A percentile compares a stretch with the other conserved stretches of the same genome.
phyloP scores from a whole-genome alignment of 805 yeast genomes.

The Yueomyces sp. region DNA sequence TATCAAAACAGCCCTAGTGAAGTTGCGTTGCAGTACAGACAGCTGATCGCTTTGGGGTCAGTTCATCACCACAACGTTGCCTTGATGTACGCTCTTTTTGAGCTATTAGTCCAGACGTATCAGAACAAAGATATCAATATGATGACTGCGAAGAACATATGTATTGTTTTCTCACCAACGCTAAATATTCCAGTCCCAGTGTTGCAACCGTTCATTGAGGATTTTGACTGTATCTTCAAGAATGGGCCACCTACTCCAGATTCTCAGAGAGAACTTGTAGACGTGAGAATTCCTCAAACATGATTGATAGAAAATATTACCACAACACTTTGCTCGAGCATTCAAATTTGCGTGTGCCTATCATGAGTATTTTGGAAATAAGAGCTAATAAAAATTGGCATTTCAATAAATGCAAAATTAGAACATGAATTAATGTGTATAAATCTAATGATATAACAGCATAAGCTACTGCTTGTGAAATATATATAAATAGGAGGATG shows the following conservation, averaged over 20 bases:
- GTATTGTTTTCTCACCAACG: slow-evolving; percentile 77
- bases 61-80: slow-evolving; percentile 46
- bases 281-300: slow-evolving; percentile 37
- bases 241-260: slow-evolving; percentile 30
- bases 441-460: too few relatives aligned
- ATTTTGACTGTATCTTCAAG: slow-evolving; percentile 50
- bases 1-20: slow-evolving; percentile 19
- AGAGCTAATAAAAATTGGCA: too few relatives aligned
- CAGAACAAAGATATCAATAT: slow-evolving; percentile 51
- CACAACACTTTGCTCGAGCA: too few relatives aligned
- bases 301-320: slow-evolving; percentile 1
- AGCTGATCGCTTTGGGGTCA: slow-evolving; percentile 17
- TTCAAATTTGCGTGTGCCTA: too few relatives aligned
- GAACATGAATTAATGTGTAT: too few relatives aligned
- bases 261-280: slow-evolving; percentile 34
- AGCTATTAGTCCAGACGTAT: slow-evolving; percentile 51
- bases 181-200: slow-evolving; percentile 52
- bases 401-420: too few relatives aligned
- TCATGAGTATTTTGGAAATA: too few relatives aligned
- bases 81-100: slow-evolving; percentile 51
- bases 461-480: too few relatives aligned
- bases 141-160: slow-evolving; percentile 70
- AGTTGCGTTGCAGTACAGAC: slow-evolving; percentile 21
- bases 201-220: slow-evolving; percentile 44
- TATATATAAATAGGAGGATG: too few relatives aligned